Base-by-base conservation (phyloP, 257 asterid species). In the Ilex asprella region DNA sequence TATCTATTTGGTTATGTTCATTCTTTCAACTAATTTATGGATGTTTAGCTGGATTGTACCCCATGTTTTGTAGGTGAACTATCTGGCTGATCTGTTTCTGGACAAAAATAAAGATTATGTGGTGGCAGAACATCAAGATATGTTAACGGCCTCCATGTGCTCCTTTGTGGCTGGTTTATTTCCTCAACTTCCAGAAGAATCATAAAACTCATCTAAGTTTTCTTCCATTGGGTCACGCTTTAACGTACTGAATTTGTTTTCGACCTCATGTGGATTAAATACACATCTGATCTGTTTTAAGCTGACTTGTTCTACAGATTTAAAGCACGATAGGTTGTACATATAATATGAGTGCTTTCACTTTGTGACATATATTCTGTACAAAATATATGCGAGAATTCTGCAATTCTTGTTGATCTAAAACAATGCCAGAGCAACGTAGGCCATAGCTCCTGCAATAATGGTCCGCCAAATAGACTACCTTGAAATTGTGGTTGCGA, bases 21-120 rank as follows among this genome's bases (percentile, higher is more conserved):
- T 27, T 39, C 16, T 58, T 43, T 55, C 47, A 50, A 50, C 15
- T 11, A 41, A 6, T 7, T 60, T 51, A 51, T 16, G 30, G 55
- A 39, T 60, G 50, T 31, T 41, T 58, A 39, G 39, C 71, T 56
- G 44, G 52, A 66, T 59, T 43, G 41, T 71, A 61, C 67, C 59
- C 58, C 56, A 16, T 61, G 49, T 66, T 75, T 66, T 76, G 72
- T 76, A 93, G 99, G 99, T 93, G 62, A 65, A 89, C 0, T 93
- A 93, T 66, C 75, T 80, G 89, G 94, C 97, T 9, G 99, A 89
- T 78, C 84, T 87, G 60, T 93, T 93, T 79, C 81, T 93, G 75
- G 99, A 93, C 74, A 93, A 93, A 84, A 93, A 93, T 84, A 93
- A 87, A 80, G 99, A 93, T 86, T 93, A 93, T 77, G 97, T 93